Evolutionary conservation across 176 grass and related monocot species (phyloP).

Genomic region (barley (Hordeum vulgare)): DNA sequence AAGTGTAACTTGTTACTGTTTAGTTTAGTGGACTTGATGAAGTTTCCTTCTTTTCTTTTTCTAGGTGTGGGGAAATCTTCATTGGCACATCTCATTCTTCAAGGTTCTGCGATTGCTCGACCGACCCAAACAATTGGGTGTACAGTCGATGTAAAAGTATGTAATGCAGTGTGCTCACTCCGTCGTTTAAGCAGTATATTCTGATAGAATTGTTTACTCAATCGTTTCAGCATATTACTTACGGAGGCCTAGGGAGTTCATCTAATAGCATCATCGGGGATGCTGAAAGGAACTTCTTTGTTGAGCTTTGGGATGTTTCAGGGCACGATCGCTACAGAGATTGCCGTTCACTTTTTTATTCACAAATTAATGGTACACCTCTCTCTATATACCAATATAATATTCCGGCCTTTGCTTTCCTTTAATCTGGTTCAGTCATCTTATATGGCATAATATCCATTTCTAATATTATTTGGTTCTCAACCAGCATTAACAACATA

Average conservation of each 20-base stretch:
- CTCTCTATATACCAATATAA: background rate
- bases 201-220: constrained; percentile 16
- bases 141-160: constrained; percentile 72
- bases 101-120: constrained; percentile 54
- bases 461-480: background rate
- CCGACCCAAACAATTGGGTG: constrained; percentile 95
- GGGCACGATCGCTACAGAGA: constrained; percentile 95
- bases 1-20: background rate
- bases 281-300: constrained; percentile 85
- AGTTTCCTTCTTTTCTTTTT: background rate
- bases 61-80: constrained; percentile 95
- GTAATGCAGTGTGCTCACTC: background rate
- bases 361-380: constrained; percentile 80
- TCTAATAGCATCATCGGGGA: constrained; percentile 64
- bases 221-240: constrained; percentile 80
- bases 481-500: background rate
- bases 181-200: constrained; percentile 9
- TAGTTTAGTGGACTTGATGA: background rate
- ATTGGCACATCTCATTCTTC: constrained; percentile 64
- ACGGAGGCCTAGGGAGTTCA: constrained; percentile 63
- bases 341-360: constrained; percentile 81
- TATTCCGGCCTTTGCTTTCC: background rate
- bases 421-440: background rate
- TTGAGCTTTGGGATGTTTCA: constrained; percentile 97
- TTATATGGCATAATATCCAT: background rate